Percentiles rank a stretch among this genome's conserved stretches.
Conservation (phyloP, 805 yeast species). For the Nakazawaea ernobii region DNA sequence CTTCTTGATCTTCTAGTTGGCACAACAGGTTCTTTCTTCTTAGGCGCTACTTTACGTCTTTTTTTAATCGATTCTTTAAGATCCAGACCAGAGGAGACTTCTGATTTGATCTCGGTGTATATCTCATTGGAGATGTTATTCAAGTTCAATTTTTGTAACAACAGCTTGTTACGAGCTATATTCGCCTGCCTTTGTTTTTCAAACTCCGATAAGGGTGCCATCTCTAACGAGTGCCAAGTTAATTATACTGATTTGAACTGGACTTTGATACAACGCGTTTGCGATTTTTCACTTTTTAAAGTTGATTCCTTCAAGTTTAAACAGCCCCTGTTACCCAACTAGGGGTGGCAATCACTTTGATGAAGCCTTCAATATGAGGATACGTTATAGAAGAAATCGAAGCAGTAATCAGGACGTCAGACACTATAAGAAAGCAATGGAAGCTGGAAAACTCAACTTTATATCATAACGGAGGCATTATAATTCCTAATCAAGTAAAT, state of each 20-base stretch:
- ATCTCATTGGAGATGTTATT: slow-evolving; percentile 52
- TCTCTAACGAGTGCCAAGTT: slow-evolving; percentile 2
- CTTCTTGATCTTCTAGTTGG: slow-evolving; percentile 78
- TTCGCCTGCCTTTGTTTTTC: slow-evolving; percentile 70
- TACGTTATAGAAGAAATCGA: too few relatives aligned
- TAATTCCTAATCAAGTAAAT: too few relatives aligned
- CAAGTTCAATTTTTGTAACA: slow-evolving; percentile 66
- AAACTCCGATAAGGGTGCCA: slow-evolving; percentile 47
- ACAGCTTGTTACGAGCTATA: slow-evolving; percentile 76
- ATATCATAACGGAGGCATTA: too few relatives aligned
- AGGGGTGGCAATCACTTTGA: too few relatives aligned
- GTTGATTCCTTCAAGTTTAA: too few relatives aligned
- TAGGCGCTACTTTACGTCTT: slow-evolving; percentile 14
- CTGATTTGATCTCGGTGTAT: slow-evolving; percentile 36
- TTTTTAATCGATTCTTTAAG: neutral
- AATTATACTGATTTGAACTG: too few relatives aligned
- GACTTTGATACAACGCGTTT: neutral
- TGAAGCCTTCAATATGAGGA: too few relatives aligned
- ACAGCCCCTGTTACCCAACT: too few relatives aligned
- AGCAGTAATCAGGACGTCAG: too few relatives aligned
- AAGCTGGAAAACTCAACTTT: too few relatives aligned
- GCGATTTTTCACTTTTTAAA: too few relatives aligned
- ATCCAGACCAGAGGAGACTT: slow-evolving; percentile 5
- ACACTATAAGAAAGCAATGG: too few relatives aligned
- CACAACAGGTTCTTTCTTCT: slow-evolving; percentile 24